Base-by-base conservation (phyloP, 1,284 basidiomycete species). In the Puccinia brachypodii region DNA sequence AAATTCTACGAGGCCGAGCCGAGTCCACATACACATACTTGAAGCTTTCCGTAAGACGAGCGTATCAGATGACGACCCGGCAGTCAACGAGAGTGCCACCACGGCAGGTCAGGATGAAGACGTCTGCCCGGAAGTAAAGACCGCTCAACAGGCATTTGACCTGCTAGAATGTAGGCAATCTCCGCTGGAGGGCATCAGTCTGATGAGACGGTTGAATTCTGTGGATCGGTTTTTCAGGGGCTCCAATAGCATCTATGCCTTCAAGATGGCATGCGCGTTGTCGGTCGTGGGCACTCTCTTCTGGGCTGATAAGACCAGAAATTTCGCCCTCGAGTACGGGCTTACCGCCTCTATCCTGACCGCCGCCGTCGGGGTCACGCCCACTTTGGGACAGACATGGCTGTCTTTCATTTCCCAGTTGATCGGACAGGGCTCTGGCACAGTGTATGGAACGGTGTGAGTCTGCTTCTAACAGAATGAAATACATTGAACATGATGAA, bases 331-430 rank as follows among this genome's bases (percentile, higher is more conserved):
- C 56, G 83, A 83, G 47, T 88, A 86, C 72, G 83, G 83, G 33
- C 73, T 87, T 36, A 85, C 84, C 0, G 83, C 84, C 3, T 86
- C 86, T 16, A 82, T 87, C 40, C 84, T 87, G 42, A 87, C 87
- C 2, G 85, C 87, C 33, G 83, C 86, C 19, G 86, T 87, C n/a
- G 86, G 86, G 1, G 82, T 87, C 56, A 84, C 85, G 7, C 87
- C 87, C 1, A 86, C 86, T 13, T 82, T 86, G 4, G 85, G 85
- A 6, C 87, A 87, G 83, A 85, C 85, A 38, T 82, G 85, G 53
- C 38, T 86, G 33, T 85, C 85, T 22, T 87, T 87, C 83, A 76
- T 87, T 31, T 77, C 87, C 33, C 87, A 88, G 80, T 85, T 87
- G 62, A 82, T 84, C 16, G 85, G 86, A 3, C 84, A 84, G 42